Percentiles rank a stretch among this genome's conserved stretches.
These are phyloP conservation scores for Phaffia rhodozyma DNA, from an alignment of 1,284 basidiomycete genomes.

Conservation along the genomic window DNA sequence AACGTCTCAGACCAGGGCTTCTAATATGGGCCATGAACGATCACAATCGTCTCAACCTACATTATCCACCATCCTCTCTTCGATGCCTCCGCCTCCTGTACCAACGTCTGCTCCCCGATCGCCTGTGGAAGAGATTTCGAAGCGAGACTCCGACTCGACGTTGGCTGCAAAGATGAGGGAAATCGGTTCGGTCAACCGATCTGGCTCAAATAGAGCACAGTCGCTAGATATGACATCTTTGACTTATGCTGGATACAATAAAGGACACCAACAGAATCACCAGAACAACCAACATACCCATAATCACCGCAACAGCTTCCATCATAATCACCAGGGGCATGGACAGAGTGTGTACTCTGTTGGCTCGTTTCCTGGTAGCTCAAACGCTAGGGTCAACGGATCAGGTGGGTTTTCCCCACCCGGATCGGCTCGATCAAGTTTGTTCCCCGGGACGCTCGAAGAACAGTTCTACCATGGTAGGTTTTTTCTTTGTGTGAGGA, in stretches of 20 bases:
- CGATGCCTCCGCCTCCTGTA: constrained; percentile 19
- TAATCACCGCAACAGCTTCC: no score
- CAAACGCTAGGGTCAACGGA: not conserved
- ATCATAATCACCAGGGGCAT: no score
- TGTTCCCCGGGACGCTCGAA: not conserved
- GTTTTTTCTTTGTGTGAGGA: not conserved
- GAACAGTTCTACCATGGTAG: not conserved
- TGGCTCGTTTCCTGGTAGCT: not conserved
- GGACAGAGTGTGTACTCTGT: not conserved
- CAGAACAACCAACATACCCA: no score
- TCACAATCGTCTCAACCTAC: constrained; percentile 5
- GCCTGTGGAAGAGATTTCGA: constrained; percentile 50
- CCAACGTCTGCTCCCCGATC: constrained; percentile 49
- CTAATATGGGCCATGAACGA: constrained; percentile 8
- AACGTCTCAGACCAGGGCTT: not conserved
- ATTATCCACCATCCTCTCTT: constrained; percentile 20
- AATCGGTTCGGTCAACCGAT: constrained; percentile 50
- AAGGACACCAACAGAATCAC: no score
- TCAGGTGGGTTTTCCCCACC: constrained; percentile 1
- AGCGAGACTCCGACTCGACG: constrained; percentile 74
- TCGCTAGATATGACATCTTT: constrained; percentile 37
- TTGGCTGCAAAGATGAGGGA: constrained; percentile 77
- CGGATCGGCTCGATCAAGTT: not conserved
- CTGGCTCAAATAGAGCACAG: constrained; percentile 33
- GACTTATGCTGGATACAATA: not conserved